phyloP scores from a whole-genome alignment of 345 rosid genomes.

The Tarenaya hassleriana region DNA sequence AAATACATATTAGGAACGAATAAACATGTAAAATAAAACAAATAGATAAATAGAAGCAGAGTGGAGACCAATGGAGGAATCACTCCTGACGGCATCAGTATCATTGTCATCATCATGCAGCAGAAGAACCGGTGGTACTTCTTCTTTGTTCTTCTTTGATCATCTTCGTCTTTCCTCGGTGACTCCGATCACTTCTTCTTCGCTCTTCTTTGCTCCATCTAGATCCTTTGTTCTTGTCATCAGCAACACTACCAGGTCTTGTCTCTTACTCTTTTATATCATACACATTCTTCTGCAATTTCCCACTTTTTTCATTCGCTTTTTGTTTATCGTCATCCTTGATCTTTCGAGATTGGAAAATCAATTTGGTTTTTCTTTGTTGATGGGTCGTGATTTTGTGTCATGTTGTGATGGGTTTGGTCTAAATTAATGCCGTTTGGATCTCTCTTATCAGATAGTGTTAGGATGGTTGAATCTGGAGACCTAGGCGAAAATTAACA shows the following conservation, averaged over 20 bases:
- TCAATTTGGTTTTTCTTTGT: not conserved
- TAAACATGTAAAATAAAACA: not conserved
- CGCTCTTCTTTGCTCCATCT: not conserved
- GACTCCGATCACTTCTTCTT: constrained; percentile 5
- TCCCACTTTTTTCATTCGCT: not conserved
- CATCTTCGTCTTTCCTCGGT: constrained; percentile 4
- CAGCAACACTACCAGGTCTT: constrained; percentile 9
- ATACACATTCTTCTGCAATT: not conserved
- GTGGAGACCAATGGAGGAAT: not conserved
- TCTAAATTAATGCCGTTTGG: not conserved
- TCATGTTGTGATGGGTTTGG: not conserved
- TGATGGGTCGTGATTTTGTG: not conserved
- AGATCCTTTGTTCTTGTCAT: constrained; percentile 11
- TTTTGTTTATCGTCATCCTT: constrained; percentile 3
- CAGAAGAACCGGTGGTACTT: not conserved
- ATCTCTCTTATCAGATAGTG: not conserved
- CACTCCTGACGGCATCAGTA: too few species aligned
- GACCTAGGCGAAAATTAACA: too few species aligned
- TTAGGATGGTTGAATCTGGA: too few species aligned
- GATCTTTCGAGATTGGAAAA: not conserved
- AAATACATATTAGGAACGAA: too few species aligned
- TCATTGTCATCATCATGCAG: constrained; percentile 14
- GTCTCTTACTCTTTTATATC: not conserved
- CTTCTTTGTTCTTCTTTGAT: constrained; percentile 9
- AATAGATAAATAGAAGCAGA: not conserved